These are phyloP conservation scores for Alnus glutinosa DNA, from an alignment of 306 rosid species.

Conservation along the genomic window DNA sequence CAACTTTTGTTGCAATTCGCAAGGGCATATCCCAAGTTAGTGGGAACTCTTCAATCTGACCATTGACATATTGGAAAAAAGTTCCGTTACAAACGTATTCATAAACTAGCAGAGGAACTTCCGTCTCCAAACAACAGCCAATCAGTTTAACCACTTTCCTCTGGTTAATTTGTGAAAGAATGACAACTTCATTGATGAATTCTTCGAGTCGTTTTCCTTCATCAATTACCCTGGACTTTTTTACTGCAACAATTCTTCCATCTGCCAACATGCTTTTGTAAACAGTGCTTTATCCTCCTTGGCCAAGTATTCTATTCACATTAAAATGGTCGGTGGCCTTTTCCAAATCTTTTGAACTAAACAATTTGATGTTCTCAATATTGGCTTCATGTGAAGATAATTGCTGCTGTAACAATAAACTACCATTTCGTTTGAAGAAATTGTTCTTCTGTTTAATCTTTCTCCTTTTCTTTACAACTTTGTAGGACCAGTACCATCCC, in stretches of 20 bases:
- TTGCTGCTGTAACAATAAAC: neutral
- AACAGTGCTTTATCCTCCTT: neutral
- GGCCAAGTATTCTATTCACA: neutral
- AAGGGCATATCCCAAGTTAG: neutral
- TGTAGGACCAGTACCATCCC: neutral
- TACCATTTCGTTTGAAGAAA: neutral
- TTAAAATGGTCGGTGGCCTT: neutral
- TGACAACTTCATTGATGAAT: neutral
- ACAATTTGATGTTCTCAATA: neutral
- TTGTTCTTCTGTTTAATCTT: neutral
- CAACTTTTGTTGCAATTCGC: neutral
- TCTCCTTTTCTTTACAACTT: neutral
- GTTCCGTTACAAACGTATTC: neutral
- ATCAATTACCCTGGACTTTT: neutral
- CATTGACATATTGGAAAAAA: neutral
- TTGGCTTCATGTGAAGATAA: neutral
- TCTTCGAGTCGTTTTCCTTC: neutral
- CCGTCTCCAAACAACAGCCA: neutral
- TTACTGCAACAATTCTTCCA: neutral
- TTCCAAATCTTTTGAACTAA: neutral
- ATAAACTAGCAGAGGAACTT: neutral
- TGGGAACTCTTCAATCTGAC: neutral
- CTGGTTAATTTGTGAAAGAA: neutral
- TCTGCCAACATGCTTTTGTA: neutral
- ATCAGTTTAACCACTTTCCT: neutral